Percentiles rank a stretch among this genome's conserved stretches.
Evolutionary conservation across 805 yeast species (phyloP).

Genomic region (Metschnikowia reukaufii): DNA sequence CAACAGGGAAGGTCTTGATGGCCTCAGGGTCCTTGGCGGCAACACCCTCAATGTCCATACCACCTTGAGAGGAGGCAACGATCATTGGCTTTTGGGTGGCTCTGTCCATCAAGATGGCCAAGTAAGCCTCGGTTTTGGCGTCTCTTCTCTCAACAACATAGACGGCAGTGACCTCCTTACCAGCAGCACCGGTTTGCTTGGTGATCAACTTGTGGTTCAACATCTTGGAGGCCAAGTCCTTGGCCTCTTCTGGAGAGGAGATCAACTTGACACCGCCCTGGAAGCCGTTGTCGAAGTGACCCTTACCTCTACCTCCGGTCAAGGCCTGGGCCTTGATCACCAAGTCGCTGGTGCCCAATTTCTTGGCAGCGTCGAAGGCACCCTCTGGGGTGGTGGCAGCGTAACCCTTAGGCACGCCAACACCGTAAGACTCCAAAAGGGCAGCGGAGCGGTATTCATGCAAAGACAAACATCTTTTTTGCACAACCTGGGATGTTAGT

Average conservation of each 20-base stretch:
- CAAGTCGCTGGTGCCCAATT: constrained; percentile 72
- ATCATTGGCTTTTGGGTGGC: constrained; percentile 84
- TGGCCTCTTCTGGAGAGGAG: constrained; percentile 81
- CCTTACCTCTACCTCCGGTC: constrained; percentile 99
- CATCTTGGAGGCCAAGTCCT: constrained; percentile 84
- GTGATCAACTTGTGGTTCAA: constrained; percentile 90
- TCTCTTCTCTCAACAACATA: constrained; percentile 93
- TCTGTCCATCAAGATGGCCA: constrained; percentile 95
- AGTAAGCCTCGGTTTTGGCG: constrained; percentile 91
- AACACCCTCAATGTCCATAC: constrained; percentile 99
- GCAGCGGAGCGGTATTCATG: constrained; percentile 97
- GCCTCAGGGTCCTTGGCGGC: constrained; percentile 90
- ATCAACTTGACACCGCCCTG: constrained; percentile 96
- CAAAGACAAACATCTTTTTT: constrained; percentile 75
- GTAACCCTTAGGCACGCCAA: constrained; percentile 87
- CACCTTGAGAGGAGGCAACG: constrained; percentile 97
- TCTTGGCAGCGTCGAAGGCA: constrained; percentile 79
- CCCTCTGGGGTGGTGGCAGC: constrained; percentile 90
- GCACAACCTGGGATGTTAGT: constrained; percentile 27
- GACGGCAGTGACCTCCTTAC: constrained; percentile 95
- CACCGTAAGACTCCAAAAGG: constrained; percentile 75
- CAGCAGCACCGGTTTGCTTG: constrained; percentile 96
- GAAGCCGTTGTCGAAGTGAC: constrained; percentile 92
- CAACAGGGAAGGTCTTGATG: constrained; percentile 82
- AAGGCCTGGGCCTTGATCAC: constrained; percentile 98